These are phyloP conservation scores for Ceratobasidium sp. DNA, from an alignment of 1,284 basidiomycete genomes.

Conservation along the genomic window DNA sequence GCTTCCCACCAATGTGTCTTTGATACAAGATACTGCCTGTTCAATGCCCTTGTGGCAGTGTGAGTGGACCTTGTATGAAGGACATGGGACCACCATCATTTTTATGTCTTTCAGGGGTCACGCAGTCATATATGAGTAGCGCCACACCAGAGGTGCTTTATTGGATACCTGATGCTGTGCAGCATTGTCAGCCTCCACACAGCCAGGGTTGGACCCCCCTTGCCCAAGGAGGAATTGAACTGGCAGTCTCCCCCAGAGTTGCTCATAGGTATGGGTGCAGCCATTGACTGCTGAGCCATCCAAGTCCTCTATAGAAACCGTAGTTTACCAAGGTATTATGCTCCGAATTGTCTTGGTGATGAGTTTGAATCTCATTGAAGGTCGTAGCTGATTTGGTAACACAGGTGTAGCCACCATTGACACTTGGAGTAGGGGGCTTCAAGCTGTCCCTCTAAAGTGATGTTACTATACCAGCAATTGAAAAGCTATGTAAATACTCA, in stretches of 20 bases:
- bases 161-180: background rate
- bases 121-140: background rate
- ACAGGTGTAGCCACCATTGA: background rate
- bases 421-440: background rate
- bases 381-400: background rate
- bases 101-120: background rate
- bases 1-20: no score
- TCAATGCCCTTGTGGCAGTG: no score
- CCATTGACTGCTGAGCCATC: background rate
- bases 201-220: background rate
- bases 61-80: no score
- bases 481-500: background rate
- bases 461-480: background rate
- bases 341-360: background rate
- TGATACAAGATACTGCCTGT: no score
- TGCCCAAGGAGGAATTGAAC: background rate
- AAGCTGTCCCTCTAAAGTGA: background rate
- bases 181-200: background rate
- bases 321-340: slow-evolving; percentile 12
- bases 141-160: background rate
- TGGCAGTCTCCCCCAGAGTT: background rate
- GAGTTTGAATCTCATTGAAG: slow-evolving; percentile 2
- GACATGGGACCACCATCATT: background rate
- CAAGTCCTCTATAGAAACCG: background rate
- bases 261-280: no score